These are phyloP conservation scores for Grosmannia huntii DNA, from an alignment of 2,329 filamentous ascomycete genomes.

Conservation along the genomic window DNA sequence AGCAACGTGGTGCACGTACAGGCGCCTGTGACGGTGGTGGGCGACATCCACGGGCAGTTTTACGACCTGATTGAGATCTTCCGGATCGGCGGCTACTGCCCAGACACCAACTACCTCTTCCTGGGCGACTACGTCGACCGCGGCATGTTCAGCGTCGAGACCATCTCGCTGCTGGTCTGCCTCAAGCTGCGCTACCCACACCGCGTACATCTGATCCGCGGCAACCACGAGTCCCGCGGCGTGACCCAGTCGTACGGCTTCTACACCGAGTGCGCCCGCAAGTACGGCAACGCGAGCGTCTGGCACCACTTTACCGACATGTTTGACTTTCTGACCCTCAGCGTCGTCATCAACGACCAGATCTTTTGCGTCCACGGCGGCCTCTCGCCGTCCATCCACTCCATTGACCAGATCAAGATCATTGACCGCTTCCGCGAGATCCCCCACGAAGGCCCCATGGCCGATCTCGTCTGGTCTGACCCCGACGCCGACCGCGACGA, in stretches of 20 bases:
- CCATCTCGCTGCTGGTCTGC: conserved; percentile 93
- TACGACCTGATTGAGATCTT: conserved; percentile 99
- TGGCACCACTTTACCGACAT: conserved; percentile 99
- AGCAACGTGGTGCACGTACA: conserved; percentile 98
- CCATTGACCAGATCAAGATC: conserved; percentile 98
- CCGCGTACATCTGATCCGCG: conserved; percentile 89
- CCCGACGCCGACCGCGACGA: conserved; percentile 96
- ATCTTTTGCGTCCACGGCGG: conserved; percentile 98
- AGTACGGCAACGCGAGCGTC: conserved; percentile 96
- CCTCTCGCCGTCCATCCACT: conserved; percentile 82
- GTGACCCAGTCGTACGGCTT: conserved; percentile 99
- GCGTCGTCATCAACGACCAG: conserved; percentile 95
- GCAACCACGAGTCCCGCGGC: conserved; percentile 94
- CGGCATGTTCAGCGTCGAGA: conserved; percentile 97
- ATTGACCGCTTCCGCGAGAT: conserved; percentile 98
- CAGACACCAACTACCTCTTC: conserved; percentile 96
- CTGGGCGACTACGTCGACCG: conserved; percentile 97
- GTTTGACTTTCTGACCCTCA: conserved; percentile 96
- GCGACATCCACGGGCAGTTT: conserved; percentile 98
- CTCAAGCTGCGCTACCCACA: conserved; percentile 93
- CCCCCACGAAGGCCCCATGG: conserved; percentile 97
- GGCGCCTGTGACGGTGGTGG: conserved; percentile 91
- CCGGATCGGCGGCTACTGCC: conserved; percentile 92
- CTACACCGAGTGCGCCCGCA: conserved; percentile 94
- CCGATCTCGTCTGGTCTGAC: conserved; percentile 97